Conservation (phyloP, 2,329 filamentous ascomycete species). For the Epicoccum nigrum region DNA sequence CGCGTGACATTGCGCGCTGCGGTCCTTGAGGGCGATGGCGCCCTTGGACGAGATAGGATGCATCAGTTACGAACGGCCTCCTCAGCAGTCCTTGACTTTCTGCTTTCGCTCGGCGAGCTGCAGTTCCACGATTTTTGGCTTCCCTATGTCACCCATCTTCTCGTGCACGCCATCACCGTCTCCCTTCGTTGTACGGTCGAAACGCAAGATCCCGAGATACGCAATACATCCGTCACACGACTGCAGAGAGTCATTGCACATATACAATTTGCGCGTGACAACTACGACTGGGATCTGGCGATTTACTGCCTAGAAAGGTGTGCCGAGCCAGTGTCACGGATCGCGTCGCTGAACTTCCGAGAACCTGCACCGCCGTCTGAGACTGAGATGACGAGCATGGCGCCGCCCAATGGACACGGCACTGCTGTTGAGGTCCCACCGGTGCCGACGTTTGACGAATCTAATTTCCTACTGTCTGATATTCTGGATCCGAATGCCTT, state of each 20-base stretch:
- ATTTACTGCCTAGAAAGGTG: slow-evolving; percentile 59
- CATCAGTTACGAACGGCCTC: slow-evolving; percentile 58
- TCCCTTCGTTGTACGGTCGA: slow-evolving; percentile 60
- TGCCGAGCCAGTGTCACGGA: slow-evolving; percentile 44
- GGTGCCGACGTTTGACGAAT: slow-evolving; percentile 36
- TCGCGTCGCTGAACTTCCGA: slow-evolving; percentile 39
- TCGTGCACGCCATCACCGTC: slow-evolving; percentile 61
- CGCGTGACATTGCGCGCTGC: slow-evolving; percentile 44
- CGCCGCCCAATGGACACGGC: slow-evolving; percentile 11
- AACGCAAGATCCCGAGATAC: slow-evolving; percentile 54
- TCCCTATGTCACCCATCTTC: slow-evolving; percentile 56
- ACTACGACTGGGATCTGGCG: slow-evolving; percentile 62
- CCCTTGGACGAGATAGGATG: slow-evolving; percentile 39
- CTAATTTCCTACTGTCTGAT: slow-evolving; percentile 38
- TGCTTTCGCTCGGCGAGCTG: slow-evolving; percentile 53
- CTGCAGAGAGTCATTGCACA: slow-evolving; percentile 57
- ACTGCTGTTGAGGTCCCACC: slow-evolving; percentile 9
- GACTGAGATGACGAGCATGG: slow-evolving; percentile 22
- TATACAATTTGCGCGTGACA: slow-evolving; percentile 55
- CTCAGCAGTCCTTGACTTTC: slow-evolving; percentile 57
- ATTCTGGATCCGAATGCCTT: slow-evolving; percentile 43
- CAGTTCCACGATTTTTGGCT: slow-evolving; percentile 62
- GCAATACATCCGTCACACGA: slow-evolving; percentile 54
- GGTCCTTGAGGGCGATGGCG: slow-evolving; percentile 32
- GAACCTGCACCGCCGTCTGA: slow-evolving; percentile 27